Percentiles rank a stretch among this genome's conserved stretches.
Conservation (phyloP, 1,139 yeast species). For the Saccharomyces uvarum region DNA sequence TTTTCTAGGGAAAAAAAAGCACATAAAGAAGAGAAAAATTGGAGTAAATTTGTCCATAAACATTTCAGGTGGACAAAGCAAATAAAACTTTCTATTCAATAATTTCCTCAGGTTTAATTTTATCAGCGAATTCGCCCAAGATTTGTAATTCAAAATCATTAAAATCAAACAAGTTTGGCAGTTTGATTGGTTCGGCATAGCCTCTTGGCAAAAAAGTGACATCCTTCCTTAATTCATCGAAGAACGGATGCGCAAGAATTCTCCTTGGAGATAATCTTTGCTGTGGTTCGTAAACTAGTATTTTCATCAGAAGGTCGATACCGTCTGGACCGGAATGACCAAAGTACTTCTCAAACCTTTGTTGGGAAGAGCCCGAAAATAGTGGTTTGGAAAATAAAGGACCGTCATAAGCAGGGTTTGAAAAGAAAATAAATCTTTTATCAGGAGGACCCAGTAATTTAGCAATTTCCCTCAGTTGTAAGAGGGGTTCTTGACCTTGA, state of each 20-base stretch:
- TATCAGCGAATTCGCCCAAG: constrained; percentile 32
- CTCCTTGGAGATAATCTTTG: constrained; percentile 57
- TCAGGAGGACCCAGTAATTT: constrained; percentile 69
- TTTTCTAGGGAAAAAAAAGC: neutral
- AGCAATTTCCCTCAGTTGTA: constrained; percentile 69
- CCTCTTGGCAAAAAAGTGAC: constrained; percentile 54
- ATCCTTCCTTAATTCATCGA: constrained; percentile 55
- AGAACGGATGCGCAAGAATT: constrained; percentile 64
- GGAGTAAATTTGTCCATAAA: neutral
- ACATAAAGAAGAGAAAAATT: neutral
- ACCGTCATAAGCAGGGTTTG: constrained; percentile 68
- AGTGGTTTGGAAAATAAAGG: constrained; percentile 63
- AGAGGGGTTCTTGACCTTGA: constrained; percentile 69
- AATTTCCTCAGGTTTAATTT: constrained; percentile 19
- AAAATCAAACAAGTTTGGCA: constrained; percentile 37
- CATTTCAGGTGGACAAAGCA: neutral
- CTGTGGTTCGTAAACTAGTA: constrained; percentile 68
- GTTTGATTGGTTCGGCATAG: constrained; percentile 31
- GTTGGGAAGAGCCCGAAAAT: constrained; percentile 50
- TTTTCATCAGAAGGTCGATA: constrained; percentile 58
- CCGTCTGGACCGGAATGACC: constrained; percentile 65
- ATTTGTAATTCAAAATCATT: constrained; percentile 37
- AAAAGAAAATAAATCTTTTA: constrained; percentile 62
- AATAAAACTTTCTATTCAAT: neutral
- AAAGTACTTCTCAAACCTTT: constrained; percentile 63